Conservation (phyloP, 2,329 filamentous ascomycete species). For the Phialophora chinensis region DNA sequence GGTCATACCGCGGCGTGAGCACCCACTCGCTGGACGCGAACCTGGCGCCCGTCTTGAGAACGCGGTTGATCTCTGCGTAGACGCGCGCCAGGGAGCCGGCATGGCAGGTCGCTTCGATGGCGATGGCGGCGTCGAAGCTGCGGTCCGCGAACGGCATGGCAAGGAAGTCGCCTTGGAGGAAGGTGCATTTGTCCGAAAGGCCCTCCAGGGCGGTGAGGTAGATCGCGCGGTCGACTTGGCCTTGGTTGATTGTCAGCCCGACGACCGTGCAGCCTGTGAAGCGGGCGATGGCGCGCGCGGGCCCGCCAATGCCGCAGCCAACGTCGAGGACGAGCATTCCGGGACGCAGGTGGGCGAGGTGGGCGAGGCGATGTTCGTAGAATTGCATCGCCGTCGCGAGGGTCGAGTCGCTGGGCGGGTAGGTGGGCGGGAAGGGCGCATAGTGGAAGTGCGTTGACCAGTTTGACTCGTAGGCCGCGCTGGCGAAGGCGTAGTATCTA, state of each 20-base stretch:
- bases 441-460: conserved; percentile 40
- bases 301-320: conserved; percentile 44
- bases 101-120: conserved; percentile 44
- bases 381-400: conserved; percentile 36
- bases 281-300: conserved; percentile 42
- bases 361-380: conserved; percentile 43
- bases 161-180: conserved; percentile 41
- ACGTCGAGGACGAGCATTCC: conserved; percentile 44
- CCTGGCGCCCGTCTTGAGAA: conserved; percentile 42
- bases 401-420: conserved; percentile 26
- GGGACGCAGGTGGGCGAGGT: conserved; percentile 36
- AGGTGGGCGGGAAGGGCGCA: conserved; percentile 36
- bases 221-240: conserved; percentile 41
- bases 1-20: conserved; percentile 42
- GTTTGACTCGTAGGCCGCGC: conserved; percentile 36
- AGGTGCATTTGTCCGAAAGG: conserved; percentile 34
- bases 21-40: conserved; percentile 44
- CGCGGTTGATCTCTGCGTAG: conserved; percentile 42
- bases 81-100: conserved; percentile 40
- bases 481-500: conserved; percentile 40
- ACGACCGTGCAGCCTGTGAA: conserved; percentile 42
- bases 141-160: conserved; percentile 40
- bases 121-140: conserved; percentile 43
- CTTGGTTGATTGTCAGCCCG: conserved; percentile 42
- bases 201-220: conserved; percentile 29